phyloP scores from a whole-genome alignment of 441 rosid genomes.

The Gossypium schwendimanii region DNA sequence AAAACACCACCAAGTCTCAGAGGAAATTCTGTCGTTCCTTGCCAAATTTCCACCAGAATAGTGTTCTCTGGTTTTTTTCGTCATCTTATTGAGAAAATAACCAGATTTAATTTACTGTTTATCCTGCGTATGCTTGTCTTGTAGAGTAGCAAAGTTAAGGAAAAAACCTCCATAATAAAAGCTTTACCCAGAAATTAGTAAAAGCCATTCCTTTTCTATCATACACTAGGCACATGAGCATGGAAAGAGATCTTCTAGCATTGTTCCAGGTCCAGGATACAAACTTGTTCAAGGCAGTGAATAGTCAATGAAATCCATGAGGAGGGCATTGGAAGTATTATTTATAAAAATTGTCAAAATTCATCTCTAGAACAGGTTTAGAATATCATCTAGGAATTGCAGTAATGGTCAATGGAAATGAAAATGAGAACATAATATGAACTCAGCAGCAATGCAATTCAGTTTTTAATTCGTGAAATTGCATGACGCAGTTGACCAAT shows the following conservation, averaged over 20 bases:
- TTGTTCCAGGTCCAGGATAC: not conserved
- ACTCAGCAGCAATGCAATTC: not conserved
- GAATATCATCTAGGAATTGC: not conserved
- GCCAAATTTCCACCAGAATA: conserved; percentile 11
- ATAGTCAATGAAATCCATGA: not conserved
- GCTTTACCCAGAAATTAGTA: not conserved
- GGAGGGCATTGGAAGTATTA: not conserved
- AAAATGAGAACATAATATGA: not conserved
- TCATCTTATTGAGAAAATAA: not conserved
- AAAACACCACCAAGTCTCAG: conserved; percentile 35
- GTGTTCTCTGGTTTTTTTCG: not conserved
- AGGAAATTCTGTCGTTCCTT: conserved; percentile 57
- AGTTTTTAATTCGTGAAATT: not conserved
- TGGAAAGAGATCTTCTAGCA: not conserved
- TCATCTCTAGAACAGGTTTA: conserved; percentile 13
- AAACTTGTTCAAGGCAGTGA: not conserved
- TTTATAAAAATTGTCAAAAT: not conserved
- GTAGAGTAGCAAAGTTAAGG: not conserved
- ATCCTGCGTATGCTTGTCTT: too few species aligned
- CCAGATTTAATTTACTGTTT: not conserved
- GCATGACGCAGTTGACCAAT: too few species aligned
- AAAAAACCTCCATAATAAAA: not conserved
- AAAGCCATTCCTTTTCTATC: not conserved
- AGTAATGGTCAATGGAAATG: not conserved
- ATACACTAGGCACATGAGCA: not conserved